These are phyloP conservation scores for Hanseniaspora singularis DNA, from an alignment of 805 yeast species.

Conservation along the genomic window DNA sequence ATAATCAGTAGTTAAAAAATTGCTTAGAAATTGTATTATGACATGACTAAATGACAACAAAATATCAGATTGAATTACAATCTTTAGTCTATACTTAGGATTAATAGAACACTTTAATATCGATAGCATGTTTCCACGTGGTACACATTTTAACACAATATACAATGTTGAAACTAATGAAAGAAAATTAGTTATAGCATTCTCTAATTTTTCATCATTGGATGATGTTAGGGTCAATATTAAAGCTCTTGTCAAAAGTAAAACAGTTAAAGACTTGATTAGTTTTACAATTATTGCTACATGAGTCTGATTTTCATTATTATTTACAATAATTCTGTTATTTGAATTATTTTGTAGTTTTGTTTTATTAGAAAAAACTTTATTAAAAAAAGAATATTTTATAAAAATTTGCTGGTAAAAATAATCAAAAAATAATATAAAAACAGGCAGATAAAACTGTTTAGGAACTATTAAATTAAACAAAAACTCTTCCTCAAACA, in stretches of 20 bases:
- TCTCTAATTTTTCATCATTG: not conserved
- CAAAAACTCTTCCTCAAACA: constrained; percentile 27
- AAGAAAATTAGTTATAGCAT: not conserved
- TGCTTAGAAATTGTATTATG: constrained; percentile 5
- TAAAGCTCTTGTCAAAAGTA: constrained; percentile 9
- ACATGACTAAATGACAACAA: constrained; percentile 1
- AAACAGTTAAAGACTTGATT: constrained; percentile 1
- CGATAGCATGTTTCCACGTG: not conserved
- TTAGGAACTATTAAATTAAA: constrained; percentile 19
- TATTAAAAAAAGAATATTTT: constrained; percentile 4
- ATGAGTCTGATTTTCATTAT: not conserved
- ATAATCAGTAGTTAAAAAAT: not conserved
- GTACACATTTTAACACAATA: not conserved
- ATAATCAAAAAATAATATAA: constrained; percentile 29
- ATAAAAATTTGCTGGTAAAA: constrained; percentile 22
- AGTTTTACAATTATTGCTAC: constrained; percentile 1
- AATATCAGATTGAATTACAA: constrained; percentile 13
- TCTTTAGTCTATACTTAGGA: constrained; percentile 10
- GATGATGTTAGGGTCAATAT: constrained; percentile 6
- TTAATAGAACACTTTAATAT: constrained; percentile 7
- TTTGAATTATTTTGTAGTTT: constrained; percentile 1
- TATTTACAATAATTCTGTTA: not conserved
- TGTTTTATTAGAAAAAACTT: constrained; percentile 11
- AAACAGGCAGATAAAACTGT: constrained; percentile 30
- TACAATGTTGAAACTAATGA: constrained; percentile 1